Base-by-base conservation (phyloP, 805 yeast species). In the Grigorovia yakushimaensis region DNA sequence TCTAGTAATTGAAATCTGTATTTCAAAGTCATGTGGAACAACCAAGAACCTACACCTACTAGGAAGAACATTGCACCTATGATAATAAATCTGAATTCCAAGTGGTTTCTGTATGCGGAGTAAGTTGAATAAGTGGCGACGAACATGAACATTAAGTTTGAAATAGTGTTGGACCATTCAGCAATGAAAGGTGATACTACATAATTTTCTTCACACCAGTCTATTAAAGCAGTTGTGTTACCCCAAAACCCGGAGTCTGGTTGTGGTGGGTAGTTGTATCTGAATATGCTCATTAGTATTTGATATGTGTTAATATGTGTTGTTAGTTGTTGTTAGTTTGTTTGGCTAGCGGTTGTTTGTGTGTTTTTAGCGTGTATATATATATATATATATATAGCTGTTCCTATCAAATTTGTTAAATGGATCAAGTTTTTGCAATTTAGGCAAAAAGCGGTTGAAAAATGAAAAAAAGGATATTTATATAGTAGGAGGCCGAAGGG, bases 161-260 rank as follows among this genome's bases (percentile, higher is more conserved):
- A 88, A 23, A 80, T 57, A 2, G 97, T 86, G 61, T 93, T 93
- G 49, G 91, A 74, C 48, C 87, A 84, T 64, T 93, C 98, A 4
- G 98, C 97, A 46, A 93, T 73, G 59, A 85, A 93, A 11, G 76
- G 76, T 11, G 91, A 76, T 1, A 89, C 85, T 10, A 88, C 91
- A 62, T 91, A 91, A 69, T 91, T 91, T 65, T 93, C 98, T 60
- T 91, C 98, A 67, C 98, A 91, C 98, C 98, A 91, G 61, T 91
- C 98, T 37, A 93, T 93, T n/a, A 98, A 89, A 37, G 96, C 78
- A 0, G 98, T 88, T 2, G 85, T 84, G 5, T 71, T 68, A 1
- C 93, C 93, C 96, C 96, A 87, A 61, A 65, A 81, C 1, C 88
- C 89, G 15, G 65, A 48, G n/a, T 60, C 54, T 39, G 78, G 77